phyloP scores from a whole-genome alignment of 1,284 basidiomycete genomes.

The Sphaerobolus stellatus region DNA sequence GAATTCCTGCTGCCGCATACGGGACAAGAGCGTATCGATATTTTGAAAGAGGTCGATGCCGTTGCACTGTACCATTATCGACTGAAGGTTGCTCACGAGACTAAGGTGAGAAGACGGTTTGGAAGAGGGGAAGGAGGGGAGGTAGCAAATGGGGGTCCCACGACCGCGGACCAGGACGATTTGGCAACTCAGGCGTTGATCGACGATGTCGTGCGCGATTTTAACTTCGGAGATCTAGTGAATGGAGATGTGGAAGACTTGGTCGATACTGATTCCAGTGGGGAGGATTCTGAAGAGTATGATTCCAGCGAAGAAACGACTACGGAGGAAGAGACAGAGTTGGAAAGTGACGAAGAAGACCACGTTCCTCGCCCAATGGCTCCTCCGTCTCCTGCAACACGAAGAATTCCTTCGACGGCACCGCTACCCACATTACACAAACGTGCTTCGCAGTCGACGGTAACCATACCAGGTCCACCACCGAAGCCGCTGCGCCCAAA shows the following conservation, averaged over 20 bases:
- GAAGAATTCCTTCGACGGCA: not conserved
- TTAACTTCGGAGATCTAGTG: conserved; percentile 78
- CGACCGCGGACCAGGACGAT: conserved; percentile 62
- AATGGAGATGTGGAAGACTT: conserved; percentile 77
- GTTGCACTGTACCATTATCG: conserved; percentile 90
- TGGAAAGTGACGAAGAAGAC: conserved; percentile 38
- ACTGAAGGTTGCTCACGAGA: conserved; percentile 88
- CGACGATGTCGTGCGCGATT: conserved; percentile 72
- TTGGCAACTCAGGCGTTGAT: conserved; percentile 79
- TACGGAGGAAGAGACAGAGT: conserved; percentile 35
- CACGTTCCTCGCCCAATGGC: conserved; percentile 17
- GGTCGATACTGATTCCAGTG: conserved; percentile 65
- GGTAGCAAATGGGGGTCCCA: conserved; percentile 27
- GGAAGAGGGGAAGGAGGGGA: conserved; percentile 42
- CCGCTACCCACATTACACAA: not conserved
- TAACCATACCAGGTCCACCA: not conserved
- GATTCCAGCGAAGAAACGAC: conserved; percentile 26
- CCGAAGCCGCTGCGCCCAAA: not conserved
- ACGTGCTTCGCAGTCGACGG: not conserved
- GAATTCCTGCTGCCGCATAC: conserved; percentile 85
- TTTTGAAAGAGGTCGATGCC: conserved; percentile 83
- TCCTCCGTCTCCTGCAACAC: not conserved
- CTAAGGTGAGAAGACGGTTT: conserved; percentile 81
- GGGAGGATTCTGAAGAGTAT: conserved; percentile 51
- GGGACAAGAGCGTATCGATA: conserved; percentile 69